phyloP scores from a whole-genome alignment of 768 basidiomycete species.

The Lyophyllum decastes region DNA sequence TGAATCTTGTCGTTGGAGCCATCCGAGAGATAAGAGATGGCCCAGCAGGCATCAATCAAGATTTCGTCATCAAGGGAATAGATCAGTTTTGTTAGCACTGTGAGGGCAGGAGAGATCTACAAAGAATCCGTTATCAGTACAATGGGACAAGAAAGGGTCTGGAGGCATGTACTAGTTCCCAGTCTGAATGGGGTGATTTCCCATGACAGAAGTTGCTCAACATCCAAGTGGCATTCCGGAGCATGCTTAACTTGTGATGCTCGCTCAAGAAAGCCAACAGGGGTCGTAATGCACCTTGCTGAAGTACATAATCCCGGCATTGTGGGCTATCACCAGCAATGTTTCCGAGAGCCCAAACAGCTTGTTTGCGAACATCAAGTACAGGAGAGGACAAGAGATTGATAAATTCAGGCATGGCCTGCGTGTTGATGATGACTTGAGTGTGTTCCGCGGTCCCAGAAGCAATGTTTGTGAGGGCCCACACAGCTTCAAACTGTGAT shows the following conservation, averaged over 20 bases:
- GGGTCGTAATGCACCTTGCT: conserved; percentile 92
- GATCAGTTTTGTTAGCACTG: conserved; percentile 96
- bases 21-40: conserved; percentile 98
- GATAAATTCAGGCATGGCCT: conserved; percentile 97
- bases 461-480: conserved; percentile 97
- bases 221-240: conserved; percentile 98
- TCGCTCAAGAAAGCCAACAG: conserved; percentile 87
- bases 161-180: conserved; percentile 80
- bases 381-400: conserved; percentile 93
- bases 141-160: conserved; percentile 3
- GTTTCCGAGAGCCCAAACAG: conserved; percentile 99
- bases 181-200: conserved; percentile 96
- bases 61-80: conserved; percentile 99
- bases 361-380: conserved; percentile 97
- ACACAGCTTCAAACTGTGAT: conserved; percentile 90
- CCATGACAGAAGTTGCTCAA: conserved; percentile 99
- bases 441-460: conserved; percentile 99
- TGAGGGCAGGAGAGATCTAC: conserved; percentile 95
- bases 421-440: conserved; percentile 93
- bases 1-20: conserved; percentile 99
- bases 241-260: conserved; percentile 98
- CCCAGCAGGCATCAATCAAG: conserved; percentile 99
- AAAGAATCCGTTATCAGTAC: conserved; percentile 17
- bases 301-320: conserved; percentile 95
- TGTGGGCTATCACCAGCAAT: conserved; percentile 98